Conservation (phyloP, 805 yeast genomes). For the Lachancea sp. region DNA sequence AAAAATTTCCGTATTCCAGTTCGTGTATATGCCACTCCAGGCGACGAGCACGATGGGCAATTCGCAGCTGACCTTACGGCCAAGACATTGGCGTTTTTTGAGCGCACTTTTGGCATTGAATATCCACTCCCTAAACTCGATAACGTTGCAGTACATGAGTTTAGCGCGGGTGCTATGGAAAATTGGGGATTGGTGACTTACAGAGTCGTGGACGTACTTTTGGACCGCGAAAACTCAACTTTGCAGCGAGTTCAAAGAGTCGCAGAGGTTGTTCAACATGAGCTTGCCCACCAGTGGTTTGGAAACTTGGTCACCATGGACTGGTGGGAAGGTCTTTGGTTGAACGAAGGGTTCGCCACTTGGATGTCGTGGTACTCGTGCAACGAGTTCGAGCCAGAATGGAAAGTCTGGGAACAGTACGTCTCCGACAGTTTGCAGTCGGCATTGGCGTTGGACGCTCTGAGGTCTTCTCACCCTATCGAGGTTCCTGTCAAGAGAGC, state of each 20-base stretch:
- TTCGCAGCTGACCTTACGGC: slow-evolving; percentile 72
- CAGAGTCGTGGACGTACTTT: slow-evolving; percentile 66
- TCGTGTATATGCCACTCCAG: slow-evolving; percentile 75
- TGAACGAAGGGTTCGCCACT: slow-evolving; percentile 85
- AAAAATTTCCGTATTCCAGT: slow-evolving; percentile 65
- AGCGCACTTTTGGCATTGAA: slow-evolving; percentile 63
- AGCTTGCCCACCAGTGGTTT: slow-evolving; percentile 89
- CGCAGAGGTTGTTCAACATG: slow-evolving; percentile 82
- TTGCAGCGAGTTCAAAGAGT: slow-evolving; percentile 63
- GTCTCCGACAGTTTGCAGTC: slow-evolving; percentile 70
- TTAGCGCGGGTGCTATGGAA: slow-evolving; percentile 87
- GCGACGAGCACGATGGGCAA: slow-evolving; percentile 62
- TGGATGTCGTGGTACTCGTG: slow-evolving; percentile 89
- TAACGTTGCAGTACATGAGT: slow-evolving; percentile 77
- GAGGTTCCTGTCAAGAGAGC: slow-evolving; percentile 77
- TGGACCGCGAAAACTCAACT: slow-evolving; percentile 66
- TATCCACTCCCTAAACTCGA: slow-evolving; percentile 79
- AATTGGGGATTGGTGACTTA: slow-evolving; percentile 78
- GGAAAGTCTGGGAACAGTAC: slow-evolving; percentile 83
- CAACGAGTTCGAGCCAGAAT: slow-evolving; percentile 68
- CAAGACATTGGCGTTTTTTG: slow-evolving; percentile 67
- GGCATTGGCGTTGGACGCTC: slow-evolving; percentile 68
- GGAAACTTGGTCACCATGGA: slow-evolving; percentile 89
- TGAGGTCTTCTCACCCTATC: slow-evolving; percentile 80
- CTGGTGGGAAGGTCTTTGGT: slow-evolving; percentile 89